Percentiles rank a stretch among this genome's conserved stretches.
Evolutionary conservation across 176 grass and related monocot genomes (phyloP).

Genomic region (Phyllostachys edulis): DNA sequence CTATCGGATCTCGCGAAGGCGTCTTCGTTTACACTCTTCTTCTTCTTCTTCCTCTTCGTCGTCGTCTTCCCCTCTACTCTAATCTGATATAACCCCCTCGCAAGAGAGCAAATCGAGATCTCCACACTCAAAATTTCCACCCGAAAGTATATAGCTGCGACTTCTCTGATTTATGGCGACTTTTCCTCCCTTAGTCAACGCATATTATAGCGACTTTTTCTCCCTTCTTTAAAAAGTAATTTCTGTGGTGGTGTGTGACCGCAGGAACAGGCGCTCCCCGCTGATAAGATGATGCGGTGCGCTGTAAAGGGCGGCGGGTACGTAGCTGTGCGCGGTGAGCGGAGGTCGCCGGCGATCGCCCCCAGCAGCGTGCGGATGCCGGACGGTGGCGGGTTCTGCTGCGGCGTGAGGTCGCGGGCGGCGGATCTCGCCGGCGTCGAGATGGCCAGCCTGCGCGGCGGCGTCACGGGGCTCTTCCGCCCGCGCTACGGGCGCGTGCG

Average conservation of each 20-base stretch:
- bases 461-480: conserved; percentile 46
- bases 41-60: neutral
- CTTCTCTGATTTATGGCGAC: neutral
- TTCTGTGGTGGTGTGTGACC: conserved; percentile 37
- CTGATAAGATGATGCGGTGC: conserved; percentile 47
- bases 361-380: conserved; percentile 40
- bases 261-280: conserved; percentile 19
- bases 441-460: conserved; percentile 38
- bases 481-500: conserved; percentile 45
- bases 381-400: conserved; percentile 26
- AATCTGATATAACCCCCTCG: no score
- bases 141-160: conserved; percentile 2
- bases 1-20: conserved; percentile 39
- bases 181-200: conserved; percentile 11
- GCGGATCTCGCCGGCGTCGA: conserved; percentile 49
- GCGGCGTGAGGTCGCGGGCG: conserved; percentile 43
- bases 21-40: neutral
- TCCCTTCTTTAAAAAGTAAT: neutral
- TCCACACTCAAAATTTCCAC: conserved; percentile 5
- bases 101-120: neutral
- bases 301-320: conserved; percentile 19
- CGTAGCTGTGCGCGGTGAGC: conserved; percentile 9
- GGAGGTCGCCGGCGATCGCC: conserved; percentile 18
- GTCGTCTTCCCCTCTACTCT: neutral
- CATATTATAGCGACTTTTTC: neutral